Evolutionary conservation across 1,284 basidiomycete species (phyloP).

Genomic region (Filobasidium uniguttulatum): DNA sequence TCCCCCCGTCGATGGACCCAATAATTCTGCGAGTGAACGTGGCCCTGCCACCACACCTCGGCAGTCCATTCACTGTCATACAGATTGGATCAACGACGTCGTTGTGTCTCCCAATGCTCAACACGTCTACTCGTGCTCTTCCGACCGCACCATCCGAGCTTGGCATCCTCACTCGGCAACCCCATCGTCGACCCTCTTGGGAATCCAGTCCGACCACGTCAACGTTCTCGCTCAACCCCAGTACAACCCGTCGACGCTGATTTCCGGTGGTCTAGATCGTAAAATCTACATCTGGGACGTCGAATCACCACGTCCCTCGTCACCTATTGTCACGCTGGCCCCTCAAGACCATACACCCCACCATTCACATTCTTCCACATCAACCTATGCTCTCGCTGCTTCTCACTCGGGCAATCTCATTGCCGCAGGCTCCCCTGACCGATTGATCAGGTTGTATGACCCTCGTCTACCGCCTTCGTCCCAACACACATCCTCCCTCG

Average conservation of each 20-base stretch:
- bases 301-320: constrained; percentile 36
- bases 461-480: constrained; percentile 46
- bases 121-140: constrained; percentile 87
- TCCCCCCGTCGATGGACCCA: not conserved
- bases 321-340: constrained; percentile 29
- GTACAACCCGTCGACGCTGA: constrained; percentile 48
- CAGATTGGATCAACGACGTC: constrained; percentile 96
- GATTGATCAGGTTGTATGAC: constrained; percentile 84
- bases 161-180: constrained; percentile 77
- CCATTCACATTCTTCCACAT: no score
- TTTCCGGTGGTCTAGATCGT: constrained; percentile 87
- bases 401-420: constrained; percentile 56
- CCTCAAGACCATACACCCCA: no score
- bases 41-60: constrained; percentile 47
- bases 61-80: constrained; percentile 70
- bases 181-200: constrained; percentile 54
- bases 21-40: not conserved
- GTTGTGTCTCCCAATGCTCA: constrained; percentile 84
- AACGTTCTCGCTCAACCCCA: constrained; percentile 47
- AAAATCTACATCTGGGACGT: constrained; percentile 92
- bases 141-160: constrained; percentile 84
- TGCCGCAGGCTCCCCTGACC: constrained; percentile 80
- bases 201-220: constrained; percentile 85
- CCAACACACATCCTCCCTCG: constrained; percentile 46
- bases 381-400: no score